Base-by-base conservation (phyloP, 106 monocot genomes). In the Dendrobium catenatum region DNA sequence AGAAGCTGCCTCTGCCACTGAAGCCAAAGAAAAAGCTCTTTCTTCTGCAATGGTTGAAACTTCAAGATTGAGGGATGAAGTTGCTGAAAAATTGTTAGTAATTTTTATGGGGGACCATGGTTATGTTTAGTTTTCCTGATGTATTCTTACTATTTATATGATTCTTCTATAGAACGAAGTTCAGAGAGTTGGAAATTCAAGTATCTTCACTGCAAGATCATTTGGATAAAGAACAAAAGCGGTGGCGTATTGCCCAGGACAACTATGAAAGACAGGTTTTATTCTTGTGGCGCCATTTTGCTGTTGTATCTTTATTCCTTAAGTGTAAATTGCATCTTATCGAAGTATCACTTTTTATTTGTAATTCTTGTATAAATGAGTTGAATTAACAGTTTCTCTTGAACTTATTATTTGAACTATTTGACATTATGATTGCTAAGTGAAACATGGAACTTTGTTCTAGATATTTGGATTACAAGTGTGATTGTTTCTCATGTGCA, bases 221-320 rank as follows among this genome's bases (percentile, higher is more conserved):
- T 81, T 66, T 91, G 78, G 95, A 93, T 61, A 84, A 68, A 46
- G 95, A 99, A 78, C 91, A 90, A 68, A 91, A 84, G 58, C 93
- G 90, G 7, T 99, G 99, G 99, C 89, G 91, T 77, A 89, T 67
- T 83, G 85, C 99, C 17, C 95, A 99, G 31, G 88, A 93, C 59
- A 99, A 99, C 78, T 99, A 95, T 86, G 93, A 99, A 75, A 95
- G 99, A 91, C 99, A 99, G 95, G 99, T 99, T 75, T 26, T 4
- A 11, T 46, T 37, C 37, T 37, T 37, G 37, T 37, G 37, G 3
- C 37, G 37, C 37, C 37, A 37, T 37, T 37, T 37, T 37, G 37
- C 37, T 37, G 37, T 37, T 20, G 24, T 73, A 40, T 11, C 3
- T 40, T 13, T 51, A 68, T n/a, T 82, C 42, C 37, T 11, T 31